A percentile compares a stretch with the other conserved stretches of the same genome.
phyloP scores from a whole-genome alignment of 2,329 filamentous ascomycete species.

The Aspergillus arachidicola region DNA sequence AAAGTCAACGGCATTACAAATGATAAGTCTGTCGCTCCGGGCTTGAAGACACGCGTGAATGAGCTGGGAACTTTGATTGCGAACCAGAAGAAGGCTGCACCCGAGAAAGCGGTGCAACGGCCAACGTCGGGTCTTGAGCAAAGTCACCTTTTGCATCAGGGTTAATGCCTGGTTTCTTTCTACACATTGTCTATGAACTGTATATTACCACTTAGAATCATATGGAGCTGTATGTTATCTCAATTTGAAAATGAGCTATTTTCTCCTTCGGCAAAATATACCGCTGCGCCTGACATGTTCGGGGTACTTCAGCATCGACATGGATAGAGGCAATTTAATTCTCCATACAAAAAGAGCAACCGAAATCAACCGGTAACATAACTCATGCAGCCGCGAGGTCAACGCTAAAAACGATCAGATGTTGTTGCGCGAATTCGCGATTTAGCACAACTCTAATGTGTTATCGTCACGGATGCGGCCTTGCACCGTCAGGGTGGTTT shows the following conservation, averaged over 20 bases:
- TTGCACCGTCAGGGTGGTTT: constrained; percentile 64
- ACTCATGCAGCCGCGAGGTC: neutral
- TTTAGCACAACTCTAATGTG: constrained; percentile 60
- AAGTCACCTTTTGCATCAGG: constrained; percentile 18
- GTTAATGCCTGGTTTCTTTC: constrained; percentile 5
- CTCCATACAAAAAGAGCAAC: neutral
- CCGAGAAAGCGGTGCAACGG: constrained; percentile 19
- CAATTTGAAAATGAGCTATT: constrained; percentile 23
- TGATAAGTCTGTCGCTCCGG: constrained; percentile 26
- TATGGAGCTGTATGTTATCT: constrained; percentile 24
- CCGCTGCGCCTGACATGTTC: neutral
- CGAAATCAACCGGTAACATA: neutral
- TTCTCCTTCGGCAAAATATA: constrained; percentile 11
- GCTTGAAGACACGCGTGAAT: constrained; percentile 27
- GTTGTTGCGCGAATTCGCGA: neutral
- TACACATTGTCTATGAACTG: constrained; percentile 17
- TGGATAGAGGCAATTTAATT: neutral
- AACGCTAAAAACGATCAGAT: constrained; percentile 5
- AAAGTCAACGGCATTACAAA: constrained; percentile 34
- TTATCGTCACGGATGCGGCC: constrained; percentile 72
- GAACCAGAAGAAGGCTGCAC: constrained; percentile 19
- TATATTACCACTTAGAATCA: constrained; percentile 27
- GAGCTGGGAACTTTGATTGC: constrained; percentile 59
- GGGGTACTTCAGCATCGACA: neutral
- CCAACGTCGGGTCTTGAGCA: constrained; percentile 27